Evolutionary conservation across 2,329 filamentous ascomycete species (phyloP).

Genomic region (Fusarium chuoi): DNA sequence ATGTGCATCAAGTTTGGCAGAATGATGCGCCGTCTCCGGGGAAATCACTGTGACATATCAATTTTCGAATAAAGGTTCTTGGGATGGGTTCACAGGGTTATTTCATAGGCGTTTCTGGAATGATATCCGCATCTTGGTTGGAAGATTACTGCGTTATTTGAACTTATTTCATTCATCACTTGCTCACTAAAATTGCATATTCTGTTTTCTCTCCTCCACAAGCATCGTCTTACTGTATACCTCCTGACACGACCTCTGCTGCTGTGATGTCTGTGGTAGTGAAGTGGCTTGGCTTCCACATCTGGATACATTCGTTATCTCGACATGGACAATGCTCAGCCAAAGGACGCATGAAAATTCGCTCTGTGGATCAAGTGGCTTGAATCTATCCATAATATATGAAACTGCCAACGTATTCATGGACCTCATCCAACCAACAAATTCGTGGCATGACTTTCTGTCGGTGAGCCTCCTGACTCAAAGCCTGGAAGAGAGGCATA

Average conservation of each 20-base stretch:
- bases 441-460: not conserved
- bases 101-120: slow-evolving; percentile 15
- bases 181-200: not conserved
- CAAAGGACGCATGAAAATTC: not conserved
- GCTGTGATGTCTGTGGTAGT: not conserved
- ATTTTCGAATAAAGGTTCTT: not conserved
- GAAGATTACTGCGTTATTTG: not conserved
- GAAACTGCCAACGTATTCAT: not conserved
- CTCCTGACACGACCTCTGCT: not conserved
- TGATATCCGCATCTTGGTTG: slow-evolving; percentile 18
- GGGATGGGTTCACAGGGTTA: not conserved
- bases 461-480: not conserved
- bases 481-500: not conserved
- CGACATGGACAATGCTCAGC: not conserved
- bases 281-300: not conserved
- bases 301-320: not conserved
- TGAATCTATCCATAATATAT: not conserved
- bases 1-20: slow-evolving; percentile 33
- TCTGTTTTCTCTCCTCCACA: not conserved
- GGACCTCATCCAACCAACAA: not conserved
- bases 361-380: not conserved
- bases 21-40: not conserved
- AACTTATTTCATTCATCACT: not conserved
- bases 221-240: not conserved
- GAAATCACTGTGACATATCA: not conserved